Evolutionary conservation across 225 moss, liverwort and hornwort species (phyloP), one percentile per base, ranked within the genome.

Genomic region (Physcomitrellopsis africana): DNA sequence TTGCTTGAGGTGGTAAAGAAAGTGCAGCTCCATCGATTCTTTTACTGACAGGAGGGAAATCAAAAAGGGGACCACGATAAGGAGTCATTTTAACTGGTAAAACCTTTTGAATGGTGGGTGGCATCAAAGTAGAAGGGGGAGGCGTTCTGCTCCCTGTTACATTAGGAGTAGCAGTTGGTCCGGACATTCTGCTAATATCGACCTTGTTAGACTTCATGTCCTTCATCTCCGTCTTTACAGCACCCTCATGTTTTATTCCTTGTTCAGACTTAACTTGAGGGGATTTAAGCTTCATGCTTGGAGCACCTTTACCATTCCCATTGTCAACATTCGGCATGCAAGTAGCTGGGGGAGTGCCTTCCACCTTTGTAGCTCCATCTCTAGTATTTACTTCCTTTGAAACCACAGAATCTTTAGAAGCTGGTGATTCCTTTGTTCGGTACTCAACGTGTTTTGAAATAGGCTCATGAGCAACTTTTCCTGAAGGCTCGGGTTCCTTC

Each of bases 31-130:
- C 90, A 69, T 94, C 97, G 44, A 81, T 80, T 72, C 82, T 84
- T 72, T 83, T 93, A 45, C 79, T 76, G 62, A 92, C 92, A 56
- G 86, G 82, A 15, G 93, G 93, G 22, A 93, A 99, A 76, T 92
- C 93, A 57, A 86, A 99, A 10, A 99, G 86, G 14, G 95, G 96
- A 73, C 96, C 94, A 46, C 83, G 85, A 76, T 94, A 91, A 81
- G 92, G 84, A 58, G 85, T 82, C 63, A 80, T 77, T 37, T 37
- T 37, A 63, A 81, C 87, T 64, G 80, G 84, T 54, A 83, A 68
- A 76, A 63, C 75, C 76, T 92, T 97, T 61, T 78, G 86, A 55
- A 80, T 69, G 41, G 69, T 73, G 37, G 81, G 23, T 74, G 77
- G 67, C 46, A 65, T 87, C 65, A 73, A 71, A 62, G 81, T 24